These are phyloP conservation scores for Metschnikowia colocasiae DNA, from an alignment of 805 yeast genomes.

Conservation along the genomic window DNA sequence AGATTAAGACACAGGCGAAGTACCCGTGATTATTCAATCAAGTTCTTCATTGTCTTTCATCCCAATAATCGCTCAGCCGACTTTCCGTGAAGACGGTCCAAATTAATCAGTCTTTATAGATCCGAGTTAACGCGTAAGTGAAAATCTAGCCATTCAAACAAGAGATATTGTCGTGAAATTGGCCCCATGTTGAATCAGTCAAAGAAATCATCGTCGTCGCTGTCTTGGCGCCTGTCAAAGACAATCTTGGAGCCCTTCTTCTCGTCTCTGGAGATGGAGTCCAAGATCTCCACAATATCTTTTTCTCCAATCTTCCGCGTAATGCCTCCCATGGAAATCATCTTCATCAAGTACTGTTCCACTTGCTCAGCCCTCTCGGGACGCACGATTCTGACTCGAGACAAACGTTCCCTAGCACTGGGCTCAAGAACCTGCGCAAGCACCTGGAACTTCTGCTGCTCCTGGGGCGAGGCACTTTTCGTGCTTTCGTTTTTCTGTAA, in stretches of 20 bases:
- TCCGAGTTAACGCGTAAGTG: background rate
- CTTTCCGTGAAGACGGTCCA: no score
- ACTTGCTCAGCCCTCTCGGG: conserved; percentile 90
- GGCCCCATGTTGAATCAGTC: conserved; percentile 18
- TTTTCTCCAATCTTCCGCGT: conserved; percentile 70
- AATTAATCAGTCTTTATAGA: background rate
- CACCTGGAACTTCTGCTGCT: conserved; percentile 39
- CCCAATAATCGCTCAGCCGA: no score
- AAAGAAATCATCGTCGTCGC: conserved; percentile 31
- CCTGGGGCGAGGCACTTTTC: conserved; percentile 13
- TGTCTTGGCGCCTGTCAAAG: conserved; percentile 43
- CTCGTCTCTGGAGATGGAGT: conserved; percentile 75
- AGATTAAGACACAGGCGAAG: no score
- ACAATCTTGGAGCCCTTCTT: conserved; percentile 65
- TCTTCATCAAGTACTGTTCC: conserved; percentile 68
- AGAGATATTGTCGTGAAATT: background rate
- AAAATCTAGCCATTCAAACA: background rate
- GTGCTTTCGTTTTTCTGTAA: conserved; percentile 57
- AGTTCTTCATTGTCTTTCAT: no score
- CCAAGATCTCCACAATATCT: conserved; percentile 78
- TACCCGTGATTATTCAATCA: no score
- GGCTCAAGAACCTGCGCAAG: conserved; percentile 74
- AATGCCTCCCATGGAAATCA: conserved; percentile 75
- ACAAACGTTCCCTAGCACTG: conserved; percentile 80
- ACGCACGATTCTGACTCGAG: conserved; percentile 82